Base-by-base conservation (phyloP, 805 yeast species). In the Yamadazyma sp. region DNA sequence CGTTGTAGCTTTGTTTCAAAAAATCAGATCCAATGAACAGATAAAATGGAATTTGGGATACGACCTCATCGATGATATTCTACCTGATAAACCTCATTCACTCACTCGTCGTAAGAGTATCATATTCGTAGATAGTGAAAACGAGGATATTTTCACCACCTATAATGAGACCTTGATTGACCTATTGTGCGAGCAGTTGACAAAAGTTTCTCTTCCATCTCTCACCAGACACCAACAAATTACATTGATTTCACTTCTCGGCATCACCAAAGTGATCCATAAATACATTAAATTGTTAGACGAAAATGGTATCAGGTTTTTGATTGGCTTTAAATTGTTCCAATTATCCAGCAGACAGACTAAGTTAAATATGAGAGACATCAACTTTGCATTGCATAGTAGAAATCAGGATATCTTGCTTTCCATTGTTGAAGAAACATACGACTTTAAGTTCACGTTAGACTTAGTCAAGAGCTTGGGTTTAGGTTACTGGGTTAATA, bases 171-270 rank as follows among this genome's bases (percentile, higher is more conserved):
- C 55, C 3, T 67, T 78, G 13, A 69, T 77, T 3, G 69, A 63
- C 1, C 55, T 74, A 2, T 62, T 90, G 15, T 62, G 70, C 11
- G 84, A 82, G 15, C 77, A 77, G 43, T 64, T 90, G 36, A 77
- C 78, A 28, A 78, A 75, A 42, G 67, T 75, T 4, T 71, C 91
- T 1, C 63, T 90, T 18, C 96, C 96, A 0, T 81, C 82, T 44
- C 57, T 90, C 19, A 88, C 96, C 0, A 78, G 96, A 42, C 97
- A 90, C 61, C 96, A 90, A 57, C 98, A 90, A 53, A 79, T 82
- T 19, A 88, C 96, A 0, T 69, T 90, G 18, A 70, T 82, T 1
- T 77, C 85, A 11, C 78, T 87, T 2, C 68, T 87, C 5, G 80
- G 77, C 32, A 81, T 89, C 2, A 64, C 85, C 17, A 67, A 71